Base-by-base conservation (phyloP, 2,329 filamentous ascomycete species). In the Kalaharituber pfeilii region DNA sequence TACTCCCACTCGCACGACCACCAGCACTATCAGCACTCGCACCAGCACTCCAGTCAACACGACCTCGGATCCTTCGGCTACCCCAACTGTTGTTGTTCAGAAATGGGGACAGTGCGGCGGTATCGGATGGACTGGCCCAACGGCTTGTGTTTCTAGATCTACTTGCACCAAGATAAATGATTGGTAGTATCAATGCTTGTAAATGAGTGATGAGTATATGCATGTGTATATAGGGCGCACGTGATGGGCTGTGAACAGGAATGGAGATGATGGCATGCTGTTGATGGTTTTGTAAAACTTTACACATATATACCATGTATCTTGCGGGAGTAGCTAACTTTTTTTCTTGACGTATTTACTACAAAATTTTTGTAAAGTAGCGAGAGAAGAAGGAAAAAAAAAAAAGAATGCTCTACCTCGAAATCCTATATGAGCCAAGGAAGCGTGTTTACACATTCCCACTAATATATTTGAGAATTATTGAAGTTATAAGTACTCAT, bases 51-150 rank as follows among this genome's bases (percentile, higher is more conserved):
- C 45, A 13, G 9, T 6, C 5, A 5, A 15, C 6, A 50, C 52
- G 9, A 54, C 52, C 24, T 47, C 51, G 6, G 28, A 33, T 24
- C 9, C 51, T 39, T 13, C 53, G 50, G 13, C 44, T 11, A 49
- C 18, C 44, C 24, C 36, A 24, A 52, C 27, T 20, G 51, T 26
- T 24, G 42, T 22, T 22, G 42, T 22, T 11, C 42, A 47, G 42
- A 47, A 5, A 22, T 47, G 22, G 15, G 3, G 4, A 5, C 42
- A 47, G 42, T 47, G 42, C n/a, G 15, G 42, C 25, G 42, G 42
- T 15, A 47, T 9, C 22, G 6, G 42, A 4, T 47, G 24, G 18
- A 47, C 42, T 4, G 15, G 42, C 3, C 15, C 42, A 13, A 47
- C 42, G 3, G 15, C 13, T 5, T 47, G 42, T 25, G 42, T 25